Conservation (phyloP, 441 rosid species). For the Brassica balearica region DNA sequence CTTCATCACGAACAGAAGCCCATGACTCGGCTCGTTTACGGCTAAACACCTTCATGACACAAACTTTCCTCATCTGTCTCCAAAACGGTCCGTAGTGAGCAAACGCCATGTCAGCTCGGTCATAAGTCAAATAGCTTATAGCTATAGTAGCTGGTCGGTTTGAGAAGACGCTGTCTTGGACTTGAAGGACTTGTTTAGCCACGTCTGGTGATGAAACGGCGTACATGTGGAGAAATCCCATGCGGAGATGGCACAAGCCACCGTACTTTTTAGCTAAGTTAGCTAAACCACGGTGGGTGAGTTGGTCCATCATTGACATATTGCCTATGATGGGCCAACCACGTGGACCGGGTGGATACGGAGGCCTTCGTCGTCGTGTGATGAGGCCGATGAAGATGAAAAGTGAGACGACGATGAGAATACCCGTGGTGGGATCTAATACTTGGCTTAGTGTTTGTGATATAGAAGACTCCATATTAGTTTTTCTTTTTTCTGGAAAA, state of each 20-base stretch:
- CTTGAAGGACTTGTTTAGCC: slow-evolving; percentile 84
- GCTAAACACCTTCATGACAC: slow-evolving; percentile 90
- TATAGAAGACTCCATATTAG: slow-evolving; percentile 51
- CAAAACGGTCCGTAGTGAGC: slow-evolving; percentile 96
- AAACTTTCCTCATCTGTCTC: slow-evolving; percentile 96
- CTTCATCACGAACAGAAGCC: slow-evolving; percentile 91
- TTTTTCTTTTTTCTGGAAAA: background rate
- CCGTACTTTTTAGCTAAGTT: slow-evolving; percentile 69
- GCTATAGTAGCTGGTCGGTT: slow-evolving; percentile 89
- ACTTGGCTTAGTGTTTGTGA: slow-evolving; percentile 47
- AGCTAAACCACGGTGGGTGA: slow-evolving; percentile 89
- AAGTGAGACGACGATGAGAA: slow-evolving; percentile 48
- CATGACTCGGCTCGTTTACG: slow-evolving; percentile 93
- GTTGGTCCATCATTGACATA: slow-evolving; percentile 86
- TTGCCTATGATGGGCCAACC: slow-evolving; percentile 91
- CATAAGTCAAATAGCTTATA: slow-evolving; percentile 79
- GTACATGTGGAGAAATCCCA: slow-evolving; percentile 80
- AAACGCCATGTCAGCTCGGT: slow-evolving; percentile 95
- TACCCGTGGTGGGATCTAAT: slow-evolving; percentile 40
- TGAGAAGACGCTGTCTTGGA: slow-evolving; percentile 81
- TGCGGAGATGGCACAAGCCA: slow-evolving; percentile 76
- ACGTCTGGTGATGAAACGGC: slow-evolving; percentile 73
- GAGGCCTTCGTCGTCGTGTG: slow-evolving; percentile 45
- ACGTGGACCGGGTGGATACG: slow-evolving; percentile 86
- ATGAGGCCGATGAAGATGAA: slow-evolving; percentile 51